These are phyloP conservation scores for Trametes sanguinea DNA, from an alignment of 768 basidiomycete species.

Conservation along the genomic window DNA sequence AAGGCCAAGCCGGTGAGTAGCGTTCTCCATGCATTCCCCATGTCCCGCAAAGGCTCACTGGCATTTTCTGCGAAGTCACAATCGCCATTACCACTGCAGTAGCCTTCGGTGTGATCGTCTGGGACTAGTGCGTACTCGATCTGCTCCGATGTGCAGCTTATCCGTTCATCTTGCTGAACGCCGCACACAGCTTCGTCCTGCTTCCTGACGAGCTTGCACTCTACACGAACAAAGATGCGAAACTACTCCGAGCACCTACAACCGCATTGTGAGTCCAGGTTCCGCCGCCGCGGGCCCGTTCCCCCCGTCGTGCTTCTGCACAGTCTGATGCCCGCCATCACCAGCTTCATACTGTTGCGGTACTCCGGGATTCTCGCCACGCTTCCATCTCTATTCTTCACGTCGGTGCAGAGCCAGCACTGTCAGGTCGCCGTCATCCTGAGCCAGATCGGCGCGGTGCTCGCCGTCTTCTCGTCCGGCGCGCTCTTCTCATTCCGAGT, in stretches of 20 bases:
- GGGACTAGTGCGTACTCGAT: background rate
- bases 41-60: background rate
- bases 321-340: background rate
- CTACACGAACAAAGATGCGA: background rate
- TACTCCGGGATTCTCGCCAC: conserved; percentile 12
- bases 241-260: background rate
- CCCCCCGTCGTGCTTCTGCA: background rate
- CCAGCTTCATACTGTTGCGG: conserved; percentile 14
- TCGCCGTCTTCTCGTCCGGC: conserved; percentile 36
- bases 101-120: background rate
- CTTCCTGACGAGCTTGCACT: conserved; percentile 1
- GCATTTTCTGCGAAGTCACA: background rate
- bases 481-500: conserved; percentile 38
- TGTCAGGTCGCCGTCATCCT: conserved; percentile 36
- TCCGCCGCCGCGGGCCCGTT: background rate
- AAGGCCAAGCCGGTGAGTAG: conserved; percentile 6
- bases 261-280: conserved; percentile 1
- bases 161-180: background rate
- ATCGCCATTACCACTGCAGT: background rate
- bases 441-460: conserved; percentile 34
- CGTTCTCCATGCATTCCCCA: background rate
- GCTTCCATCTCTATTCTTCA: conserved; percentile 13
- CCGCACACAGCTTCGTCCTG: background rate
- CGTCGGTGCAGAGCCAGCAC: conserved; percentile 25
- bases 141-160: background rate